A percentile compares a stretch with the other conserved stretches of the same genome.
These are phyloP conservation scores for Cladosporium sp. DNA, from an alignment of 2,329 filamentous ascomycete species.

Conservation along the genomic window DNA sequence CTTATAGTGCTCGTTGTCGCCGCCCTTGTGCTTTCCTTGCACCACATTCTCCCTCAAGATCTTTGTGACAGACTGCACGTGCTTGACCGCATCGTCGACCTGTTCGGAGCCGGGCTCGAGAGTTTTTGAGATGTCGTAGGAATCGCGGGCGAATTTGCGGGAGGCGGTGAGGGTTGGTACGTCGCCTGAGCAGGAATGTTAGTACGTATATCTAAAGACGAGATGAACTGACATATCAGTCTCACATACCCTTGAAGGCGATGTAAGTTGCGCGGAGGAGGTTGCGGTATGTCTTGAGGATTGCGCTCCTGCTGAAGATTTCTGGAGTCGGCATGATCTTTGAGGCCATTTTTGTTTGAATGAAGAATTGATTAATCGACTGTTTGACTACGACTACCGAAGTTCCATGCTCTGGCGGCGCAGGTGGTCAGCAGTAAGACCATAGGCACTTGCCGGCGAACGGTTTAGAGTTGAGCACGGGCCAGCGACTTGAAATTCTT, in stretches of 20 bases:
- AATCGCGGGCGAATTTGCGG: slow-evolving; percentile 67
- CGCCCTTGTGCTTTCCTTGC: slow-evolving; percentile 59
- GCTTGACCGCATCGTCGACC: slow-evolving; percentile 64
- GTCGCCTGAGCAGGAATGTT: slow-evolving; percentile 61
- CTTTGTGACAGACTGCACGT: slow-evolving; percentile 79
- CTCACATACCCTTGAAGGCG: slow-evolving; percentile 72
- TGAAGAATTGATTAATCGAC: not conserved
- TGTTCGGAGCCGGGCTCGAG: slow-evolving; percentile 61
- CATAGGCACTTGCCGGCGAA: not conserved
- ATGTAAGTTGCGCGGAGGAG: slow-evolving; percentile 77
- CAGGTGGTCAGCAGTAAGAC: slow-evolving; percentile 8
- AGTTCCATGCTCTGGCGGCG: slow-evolving; percentile 1
- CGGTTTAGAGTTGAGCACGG: slow-evolving; percentile 9
- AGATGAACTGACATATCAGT: not conserved
- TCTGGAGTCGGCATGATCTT: slow-evolving; percentile 21
- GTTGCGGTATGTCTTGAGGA: slow-evolving; percentile 75
- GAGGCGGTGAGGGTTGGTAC: slow-evolving; percentile 67
- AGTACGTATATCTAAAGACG: not conserved
- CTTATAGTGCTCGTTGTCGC: slow-evolving; percentile 48
- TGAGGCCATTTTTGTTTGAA: slow-evolving; percentile 16
- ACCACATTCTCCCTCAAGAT: slow-evolving; percentile 84
- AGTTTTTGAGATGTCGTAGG: slow-evolving; percentile 68
- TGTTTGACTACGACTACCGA: not conserved
- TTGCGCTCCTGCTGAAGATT: slow-evolving; percentile 52
- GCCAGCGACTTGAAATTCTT: slow-evolving; percentile 12